A percentile compares a stretch with the other conserved stretches of the same genome.
phyloP scores from a whole-genome alignment of 768 basidiomycete genomes.

The Lyophyllum semitale region DNA sequence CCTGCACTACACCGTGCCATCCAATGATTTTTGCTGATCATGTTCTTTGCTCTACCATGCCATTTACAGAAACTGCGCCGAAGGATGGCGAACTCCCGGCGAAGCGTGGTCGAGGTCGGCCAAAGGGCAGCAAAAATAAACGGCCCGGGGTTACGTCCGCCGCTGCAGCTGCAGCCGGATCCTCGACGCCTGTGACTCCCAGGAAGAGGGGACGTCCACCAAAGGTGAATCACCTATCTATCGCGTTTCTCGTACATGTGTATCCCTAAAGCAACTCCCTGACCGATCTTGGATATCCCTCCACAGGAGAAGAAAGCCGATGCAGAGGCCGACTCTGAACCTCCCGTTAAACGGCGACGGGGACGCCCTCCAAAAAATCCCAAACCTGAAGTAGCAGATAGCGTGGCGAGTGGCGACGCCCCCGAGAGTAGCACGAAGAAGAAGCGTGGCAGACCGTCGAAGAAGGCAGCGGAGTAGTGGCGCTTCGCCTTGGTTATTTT shows the following conservation, averaged over 20 bases:
- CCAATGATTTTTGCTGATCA: conserved; percentile 19
- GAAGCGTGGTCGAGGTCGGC: conserved; percentile 87
- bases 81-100: conserved; percentile 38
- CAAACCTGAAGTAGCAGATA: conserved; percentile 46
- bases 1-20: not conserved
- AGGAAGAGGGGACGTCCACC: conserved; percentile 71
- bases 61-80: conserved; percentile 36
- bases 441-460: conserved; percentile 76
- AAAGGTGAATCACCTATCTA: conserved; percentile 45
- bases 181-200: conserved; percentile 36
- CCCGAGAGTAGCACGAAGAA: conserved; percentile 59
- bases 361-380: conserved; percentile 75
- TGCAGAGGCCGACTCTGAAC: conserved; percentile 47
- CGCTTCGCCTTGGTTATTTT: conserved; percentile 16
- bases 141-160: conserved; percentile 35
- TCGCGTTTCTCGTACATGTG: conserved; percentile 18
- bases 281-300: conserved; percentile 19
- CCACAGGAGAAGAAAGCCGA: conserved; percentile 44
- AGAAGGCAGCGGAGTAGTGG: conserved; percentile 38
- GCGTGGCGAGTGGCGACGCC: conserved; percentile 36
- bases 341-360: conserved; percentile 63
- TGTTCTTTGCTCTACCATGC: conserved; percentile 24
- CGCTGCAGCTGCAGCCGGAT: conserved; percentile 31
- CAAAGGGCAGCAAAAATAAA: conserved; percentile 85
- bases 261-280: conserved; percentile 6